Base-by-base conservation (phyloP, 169 alveolate species). In the Plasmodium blacklocki region DNA sequence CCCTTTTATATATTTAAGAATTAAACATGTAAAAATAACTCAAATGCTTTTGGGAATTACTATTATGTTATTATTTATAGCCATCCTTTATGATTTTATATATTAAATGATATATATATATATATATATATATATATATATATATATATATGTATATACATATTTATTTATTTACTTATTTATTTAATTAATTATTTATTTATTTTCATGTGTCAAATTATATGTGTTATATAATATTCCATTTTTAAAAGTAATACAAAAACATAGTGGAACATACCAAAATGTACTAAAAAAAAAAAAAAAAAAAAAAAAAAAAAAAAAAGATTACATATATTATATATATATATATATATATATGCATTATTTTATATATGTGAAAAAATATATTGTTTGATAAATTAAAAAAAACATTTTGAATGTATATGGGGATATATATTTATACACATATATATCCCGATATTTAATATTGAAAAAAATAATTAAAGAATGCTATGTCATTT, bases 381-480 rank as follows among this genome's bases (percentile, higher is more conserved):
- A 26, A 26, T 1, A 26, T 26, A 26, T 26, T 26, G n/a, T 26
- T 0, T 26, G 29, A 23, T 26, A 2, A 26, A 26, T 26, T 26
- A 26, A 26, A 26, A 26, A 26, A 26, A 26, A 26, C 1, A 26
- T 26, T 26, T 26, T 2, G 39, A 26, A 26, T 26, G 2, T 26
- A 26, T 26, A 26, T 2, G 5, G 1, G 9, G 9, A 32, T 32
- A 32, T 32, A 32, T 32, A 32, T 32, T 0, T 32, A 32, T 32
- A 39, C 1, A 39, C 0, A 39, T 39, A 39, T 39, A 39, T 39
- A 39, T 39, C 11, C 47, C 9, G 8, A 15, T 14, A 21, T 6
- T 74, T 72, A 83, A 62, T 83, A 83, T 12, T 54, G 21, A 50
- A 83, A 83, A 63, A 83, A 83, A 68, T 83, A 83, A 73, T 73